Evolutionary conservation across 2,329 filamentous ascomycete species (phyloP).

Genomic region (Fusarium equiseti): DNA sequence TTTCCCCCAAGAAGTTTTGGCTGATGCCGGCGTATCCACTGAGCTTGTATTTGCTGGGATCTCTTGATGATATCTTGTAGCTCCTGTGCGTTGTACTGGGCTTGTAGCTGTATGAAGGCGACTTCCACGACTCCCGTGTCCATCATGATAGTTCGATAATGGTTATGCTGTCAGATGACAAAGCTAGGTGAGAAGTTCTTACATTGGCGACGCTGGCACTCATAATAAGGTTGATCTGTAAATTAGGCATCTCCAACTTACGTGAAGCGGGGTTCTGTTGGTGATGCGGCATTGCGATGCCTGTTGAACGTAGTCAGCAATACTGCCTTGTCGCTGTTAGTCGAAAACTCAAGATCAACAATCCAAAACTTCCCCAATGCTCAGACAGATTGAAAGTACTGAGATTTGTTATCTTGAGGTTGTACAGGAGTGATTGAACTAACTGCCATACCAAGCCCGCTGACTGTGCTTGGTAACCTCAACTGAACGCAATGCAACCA

Average conservation of each 20-base stretch:
- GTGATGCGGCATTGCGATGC: constrained; percentile 19
- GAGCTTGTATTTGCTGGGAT: constrained; percentile 54
- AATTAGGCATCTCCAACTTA: constrained; percentile 17
- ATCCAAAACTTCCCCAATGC: not conserved
- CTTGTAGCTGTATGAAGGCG: constrained; percentile 52
- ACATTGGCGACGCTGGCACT: not conserved
- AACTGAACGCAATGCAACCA: not conserved
- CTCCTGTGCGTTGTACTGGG: constrained; percentile 49
- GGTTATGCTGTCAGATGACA: not conserved
- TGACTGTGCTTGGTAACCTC: not conserved
- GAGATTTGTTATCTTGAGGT: not conserved
- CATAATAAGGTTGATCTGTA: not conserved
- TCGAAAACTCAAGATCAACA: not conserved
- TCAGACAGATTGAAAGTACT: not conserved
- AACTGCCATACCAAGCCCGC: not conserved
- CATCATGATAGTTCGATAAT: constrained; percentile 45
- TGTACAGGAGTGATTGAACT: not conserved
- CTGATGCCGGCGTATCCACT: constrained; percentile 55
- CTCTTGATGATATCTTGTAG: constrained; percentile 51
- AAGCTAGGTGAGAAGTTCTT: not conserved
- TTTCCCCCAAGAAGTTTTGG: constrained; percentile 49
- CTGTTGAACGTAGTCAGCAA: constrained; percentile 21
- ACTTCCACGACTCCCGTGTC: constrained; percentile 55
- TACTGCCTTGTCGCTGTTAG: constrained; percentile 1
- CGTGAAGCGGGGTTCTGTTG: constrained; percentile 23